phyloP scores from a whole-genome alignment of 495 filamentous ascomycete genomes.

The Annulohypoxylon stygium region DNA sequence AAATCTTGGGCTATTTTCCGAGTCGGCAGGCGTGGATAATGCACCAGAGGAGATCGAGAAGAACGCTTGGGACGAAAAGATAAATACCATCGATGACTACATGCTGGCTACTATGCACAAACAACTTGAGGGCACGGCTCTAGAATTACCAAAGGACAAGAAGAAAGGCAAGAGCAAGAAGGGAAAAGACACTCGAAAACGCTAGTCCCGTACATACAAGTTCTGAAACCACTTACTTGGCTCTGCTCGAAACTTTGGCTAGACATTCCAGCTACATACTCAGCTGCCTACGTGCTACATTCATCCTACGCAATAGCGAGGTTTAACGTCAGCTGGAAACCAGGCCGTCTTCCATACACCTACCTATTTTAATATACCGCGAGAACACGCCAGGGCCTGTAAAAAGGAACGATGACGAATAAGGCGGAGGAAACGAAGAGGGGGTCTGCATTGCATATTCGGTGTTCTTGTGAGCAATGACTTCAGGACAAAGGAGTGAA shows the following conservation, averaged over 20 bases:
- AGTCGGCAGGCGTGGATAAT: conserved; percentile 55
- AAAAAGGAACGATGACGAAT: neutral
- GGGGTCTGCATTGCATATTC: conserved; percentile 44
- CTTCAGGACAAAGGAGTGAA: neutral
- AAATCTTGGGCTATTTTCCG: conserved; percentile 57
- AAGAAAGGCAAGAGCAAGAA: conserved; percentile 81
- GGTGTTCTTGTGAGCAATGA: conserved; percentile 27
- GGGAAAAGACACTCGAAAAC: conserved; percentile 72
- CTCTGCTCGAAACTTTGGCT: neutral
- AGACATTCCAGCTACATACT: conserved; percentile 15
- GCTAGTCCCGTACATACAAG: conserved; percentile 33
- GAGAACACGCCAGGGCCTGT: conserved; percentile 6
- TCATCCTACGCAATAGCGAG: neutral
- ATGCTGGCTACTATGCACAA: conserved; percentile 83
- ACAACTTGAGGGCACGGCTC: conserved; percentile 80
- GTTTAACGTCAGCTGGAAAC: conserved; percentile 6
- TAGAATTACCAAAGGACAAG: conserved; percentile 84
- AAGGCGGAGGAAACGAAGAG: conserved; percentile 1
- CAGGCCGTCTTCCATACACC: neutral
- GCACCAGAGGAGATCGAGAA: conserved; percentile 62
- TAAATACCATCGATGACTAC: conserved; percentile 82
- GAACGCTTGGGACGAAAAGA: conserved; percentile 67
- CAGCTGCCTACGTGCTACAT: no score
- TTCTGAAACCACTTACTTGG: neutral
- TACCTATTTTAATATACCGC: neutral